These are phyloP conservation scores for Ceratocystis cubensis DNA, from an alignment of 2,329 filamentous ascomycete genomes.

Conservation along the genomic window DNA sequence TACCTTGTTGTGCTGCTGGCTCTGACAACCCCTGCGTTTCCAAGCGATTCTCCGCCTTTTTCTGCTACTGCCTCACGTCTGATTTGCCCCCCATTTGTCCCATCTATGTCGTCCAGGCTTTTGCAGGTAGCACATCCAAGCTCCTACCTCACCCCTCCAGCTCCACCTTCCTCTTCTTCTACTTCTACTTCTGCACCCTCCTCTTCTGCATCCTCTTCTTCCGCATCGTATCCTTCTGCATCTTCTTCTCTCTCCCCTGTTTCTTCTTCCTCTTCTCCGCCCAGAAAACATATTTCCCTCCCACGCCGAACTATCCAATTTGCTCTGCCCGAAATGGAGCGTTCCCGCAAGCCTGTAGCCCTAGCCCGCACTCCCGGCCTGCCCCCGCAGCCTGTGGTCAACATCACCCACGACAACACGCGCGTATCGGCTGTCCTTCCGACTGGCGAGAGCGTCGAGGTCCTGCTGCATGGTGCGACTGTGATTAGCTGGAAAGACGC, in stretches of 20 bases:
- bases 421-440: constrained; percentile 69
- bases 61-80: constrained; percentile 3
- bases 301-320: constrained; percentile 9
- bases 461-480: constrained; percentile 85
- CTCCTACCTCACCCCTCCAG: background rate
- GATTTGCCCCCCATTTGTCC: constrained; percentile 2
- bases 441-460: constrained; percentile 71
- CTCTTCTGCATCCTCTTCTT: no score
- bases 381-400: constrained; percentile 63
- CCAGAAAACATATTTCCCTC: constrained; percentile 30
- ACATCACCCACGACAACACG: constrained; percentile 56
- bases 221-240: no score
- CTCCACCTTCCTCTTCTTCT: background rate
- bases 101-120: background rate
- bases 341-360: constrained; percentile 69
- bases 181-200: background rate
- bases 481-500: constrained; percentile 86
- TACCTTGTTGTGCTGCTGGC: background rate
- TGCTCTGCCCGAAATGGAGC: constrained; percentile 47
- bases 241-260: no score
- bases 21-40: background rate
- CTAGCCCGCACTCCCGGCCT: constrained; percentile 61
- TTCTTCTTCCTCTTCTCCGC: no score
- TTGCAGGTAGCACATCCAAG: background rate
- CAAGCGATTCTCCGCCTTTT: constrained; percentile 7